Base-by-base conservation (phyloP, 225 moss, liverwort and hornwort genomes). In the Straminergon stramineum region DNA sequence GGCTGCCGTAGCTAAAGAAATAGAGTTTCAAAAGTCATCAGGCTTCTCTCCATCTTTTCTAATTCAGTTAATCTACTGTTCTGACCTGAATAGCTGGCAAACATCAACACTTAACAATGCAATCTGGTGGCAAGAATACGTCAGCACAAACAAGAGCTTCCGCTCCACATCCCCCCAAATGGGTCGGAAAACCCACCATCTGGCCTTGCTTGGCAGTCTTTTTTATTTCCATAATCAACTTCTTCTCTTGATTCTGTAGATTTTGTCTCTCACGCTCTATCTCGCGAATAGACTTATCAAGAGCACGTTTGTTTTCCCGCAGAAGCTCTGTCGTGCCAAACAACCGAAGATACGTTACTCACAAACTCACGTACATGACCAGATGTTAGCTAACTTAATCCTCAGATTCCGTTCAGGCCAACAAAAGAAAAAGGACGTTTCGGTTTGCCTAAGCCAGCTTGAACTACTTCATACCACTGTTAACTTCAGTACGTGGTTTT, bases 121-220 rank as follows among this genome's bases (percentile, higher is more conserved):
- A 87, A 87, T 62, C 57, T 75, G 39, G 35, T 75, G 31, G 75
- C 60, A 68, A 79, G 69, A 87, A 70, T 30, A 75, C 23, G 37
- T 77, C 32, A 67, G 68, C 51, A 83, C 17, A 82, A 43, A 43
- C 45, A 87, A 76, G 32, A 69, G 81, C 35, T 34, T 55, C 45
- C 39, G 81, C 26, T 53, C 39, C 86, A 32, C 45, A 74, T 53
- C 23, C 55, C 66, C 23, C n/a, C 18, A 71, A 71, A 58, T 26
- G 17, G 45, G 14, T 73, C 73, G 37, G 23, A 94, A 90, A 91
- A 90, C 94, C 87, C 87, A 97, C 98, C 98, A 99, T 99, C 91
- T 99, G 97, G 76, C 97, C 99, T 95, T 99, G 99, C 93, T 99
- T 99, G 37, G 99, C 99, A 52, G 99, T 97, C 92, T 99, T 97